Percentiles rank a stretch among this genome's conserved stretches.
Evolutionary conservation across 1,284 basidiomycete genomes (phyloP).

Genomic region (Microbotryomycetes sp.): DNA sequence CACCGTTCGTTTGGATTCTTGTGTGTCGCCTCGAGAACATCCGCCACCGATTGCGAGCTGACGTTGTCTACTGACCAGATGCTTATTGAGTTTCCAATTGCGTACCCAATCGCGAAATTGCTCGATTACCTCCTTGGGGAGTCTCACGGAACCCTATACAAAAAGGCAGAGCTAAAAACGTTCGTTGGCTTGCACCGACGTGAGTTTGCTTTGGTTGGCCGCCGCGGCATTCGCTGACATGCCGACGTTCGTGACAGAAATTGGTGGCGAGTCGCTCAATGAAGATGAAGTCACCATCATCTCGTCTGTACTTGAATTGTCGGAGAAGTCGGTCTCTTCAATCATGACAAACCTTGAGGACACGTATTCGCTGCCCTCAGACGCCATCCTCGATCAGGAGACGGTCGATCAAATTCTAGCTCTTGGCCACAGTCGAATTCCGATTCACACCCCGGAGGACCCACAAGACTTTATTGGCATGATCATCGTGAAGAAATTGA

Average conservation of each 20-base stretch:
- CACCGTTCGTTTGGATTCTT: constrained; percentile 61
- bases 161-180: constrained; percentile 45
- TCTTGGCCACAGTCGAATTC: constrained; percentile 84
- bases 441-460: constrained; percentile 71
- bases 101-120: constrained; percentile 82
- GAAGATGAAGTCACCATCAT: constrained; percentile 68
- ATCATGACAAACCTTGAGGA: constrained; percentile 51
- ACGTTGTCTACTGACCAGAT: constrained; percentile 18
- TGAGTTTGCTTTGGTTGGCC: neutral
- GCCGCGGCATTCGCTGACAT: constrained; percentile 58
- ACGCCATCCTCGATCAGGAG: constrained; percentile 71
- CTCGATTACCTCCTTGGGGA: constrained; percentile 75
- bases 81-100: constrained; percentile 55
- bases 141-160: constrained; percentile 42
- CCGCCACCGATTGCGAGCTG: neutral
- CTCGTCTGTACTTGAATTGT: constrained; percentile 57
- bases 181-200: constrained; percentile 57
- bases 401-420: constrained; percentile 61
- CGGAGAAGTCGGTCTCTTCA: constrained; percentile 49
- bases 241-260: constrained; percentile 49
- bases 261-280: constrained; percentile 62
- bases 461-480: constrained; percentile 75
- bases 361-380: constrained; percentile 64
- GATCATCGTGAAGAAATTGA: constrained; percentile 69
- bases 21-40: constrained; percentile 43